Conservation (phyloP, 1,139 yeast species). For the Debaryomyces fabryi region DNA sequence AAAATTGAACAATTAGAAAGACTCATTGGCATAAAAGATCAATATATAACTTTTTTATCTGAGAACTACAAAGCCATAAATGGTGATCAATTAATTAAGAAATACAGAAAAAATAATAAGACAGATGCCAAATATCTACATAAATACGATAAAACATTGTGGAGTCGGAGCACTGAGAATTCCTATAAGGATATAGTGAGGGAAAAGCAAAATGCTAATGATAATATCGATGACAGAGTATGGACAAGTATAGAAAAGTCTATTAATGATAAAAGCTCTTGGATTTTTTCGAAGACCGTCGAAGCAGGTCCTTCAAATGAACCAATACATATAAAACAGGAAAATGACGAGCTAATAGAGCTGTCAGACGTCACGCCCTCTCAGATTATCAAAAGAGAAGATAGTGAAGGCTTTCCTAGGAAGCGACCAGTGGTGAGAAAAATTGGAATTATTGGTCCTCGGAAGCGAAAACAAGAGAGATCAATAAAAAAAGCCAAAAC, state of each 20-base stretch:
- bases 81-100: conserved; percentile 36
- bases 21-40: conserved; percentile 34
- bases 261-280: conserved; percentile 1
- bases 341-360: background rate
- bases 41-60: conserved; percentile 34
- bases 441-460: conserved; percentile 4
- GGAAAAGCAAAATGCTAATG: conserved; percentile 5
- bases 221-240: conserved; percentile 14
- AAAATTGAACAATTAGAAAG: conserved; percentile 26
- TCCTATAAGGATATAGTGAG: conserved; percentile 6
- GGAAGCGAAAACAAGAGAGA: background rate
- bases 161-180: conserved; percentile 17
- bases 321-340: background rate
- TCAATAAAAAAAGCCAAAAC: background rate
- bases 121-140: conserved; percentile 17
- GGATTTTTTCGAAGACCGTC: conserved; percentile 7
- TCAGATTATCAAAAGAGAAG: background rate
- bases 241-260: conserved; percentile 14
- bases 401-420: background rate
- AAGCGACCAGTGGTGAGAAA: background rate
- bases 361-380: background rate
- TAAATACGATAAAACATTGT: conserved; percentile 18
- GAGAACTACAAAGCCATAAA: conserved; percentile 43
- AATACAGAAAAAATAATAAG: conserved; percentile 26
- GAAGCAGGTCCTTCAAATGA: background rate